Evolutionary conservation across 257 asterid species (phyloP), one percentile per base, ranked within the genome.

Genomic region (Capsicum baccatum): DNA sequence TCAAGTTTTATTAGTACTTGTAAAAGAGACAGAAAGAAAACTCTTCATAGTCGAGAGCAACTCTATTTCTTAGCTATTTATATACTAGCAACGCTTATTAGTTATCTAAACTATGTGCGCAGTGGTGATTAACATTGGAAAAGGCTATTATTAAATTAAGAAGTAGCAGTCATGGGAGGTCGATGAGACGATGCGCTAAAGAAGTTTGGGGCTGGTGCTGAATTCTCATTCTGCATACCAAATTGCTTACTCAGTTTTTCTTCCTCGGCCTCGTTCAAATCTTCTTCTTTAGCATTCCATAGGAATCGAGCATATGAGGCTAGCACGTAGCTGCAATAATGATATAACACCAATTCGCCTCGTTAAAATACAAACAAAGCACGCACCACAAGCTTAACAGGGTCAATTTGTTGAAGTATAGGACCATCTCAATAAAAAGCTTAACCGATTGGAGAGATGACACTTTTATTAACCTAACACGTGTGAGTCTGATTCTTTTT

Each of bases 271-370:
- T 85, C 91, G 0, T 83, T 88, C 19, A 86, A 89, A 0, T 86
- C 89, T 0, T 91, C 97, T 1, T 90, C 97, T 62, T 93, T 96
- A 4, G 90, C 92, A 37, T 93, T 97, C 99, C 99, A 96, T 58
- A 93, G 81, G 89, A 96, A 96, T 9, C 94, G 91, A 82, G 99
- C 99, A 84, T 94, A 96, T 1, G 99, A 94, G 81, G 97, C 98
- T 83, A 91, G 86, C 66, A 96, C 94, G 58, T 83, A 92, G 82
- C 98, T 96, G 91, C 88, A 84, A 26, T 54, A 14, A 54, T 48
- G 35, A 26, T 5, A 64, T 64, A 5, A 9, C 44, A 21, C 26
- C 48, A 15, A 13, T 74, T 17, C 17, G 19, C 56, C 44, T 81
- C 1, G 11, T 15, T 26, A 44, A 42, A 56, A 12, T 48, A 7